phyloP scores from a whole-genome alignment of 306 rosid species.

The Prunus davidiana region DNA sequence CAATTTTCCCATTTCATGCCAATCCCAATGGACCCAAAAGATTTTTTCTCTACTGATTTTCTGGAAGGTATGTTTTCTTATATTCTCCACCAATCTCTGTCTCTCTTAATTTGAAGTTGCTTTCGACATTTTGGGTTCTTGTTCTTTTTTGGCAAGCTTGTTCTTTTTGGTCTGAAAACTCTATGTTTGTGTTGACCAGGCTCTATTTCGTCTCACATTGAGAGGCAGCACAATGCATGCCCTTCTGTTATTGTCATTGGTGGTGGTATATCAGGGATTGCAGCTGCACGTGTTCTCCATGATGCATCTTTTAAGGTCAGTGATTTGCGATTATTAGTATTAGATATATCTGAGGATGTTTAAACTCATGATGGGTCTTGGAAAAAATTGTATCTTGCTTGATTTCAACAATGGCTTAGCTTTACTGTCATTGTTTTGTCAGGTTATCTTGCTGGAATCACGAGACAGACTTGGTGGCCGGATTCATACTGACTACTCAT shows the following conservation, averaged over 20 bases:
- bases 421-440: slow-evolving; percentile 25
- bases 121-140: not conserved
- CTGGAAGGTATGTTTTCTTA: not conserved
- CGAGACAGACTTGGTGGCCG: slow-evolving; percentile 85
- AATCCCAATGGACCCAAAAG: slow-evolving; percentile 20
- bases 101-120: not conserved
- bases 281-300: slow-evolving; percentile 72
- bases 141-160: not conserved
- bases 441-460: slow-evolving; percentile 78
- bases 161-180: not conserved
- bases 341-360: not conserved
- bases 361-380: not conserved
- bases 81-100: not conserved
- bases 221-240: not conserved
- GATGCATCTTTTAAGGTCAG: slow-evolving; percentile 74
- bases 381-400: slow-evolving; percentile 4
- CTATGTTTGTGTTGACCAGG: not conserved
- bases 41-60: not conserved
- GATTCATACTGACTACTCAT: slow-evolving; percentile 72
- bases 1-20: not conserved
- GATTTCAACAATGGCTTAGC: slow-evolving; percentile 2
- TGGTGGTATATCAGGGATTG: slow-evolving; percentile 84
- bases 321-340: not conserved
- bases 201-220: slow-evolving; percentile 7
- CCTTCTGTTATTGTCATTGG: slow-evolving; percentile 85